Base-by-base conservation (phyloP, 2,329 filamentous ascomycete genomes). In the Biscogniauxia mediterranea region DNA sequence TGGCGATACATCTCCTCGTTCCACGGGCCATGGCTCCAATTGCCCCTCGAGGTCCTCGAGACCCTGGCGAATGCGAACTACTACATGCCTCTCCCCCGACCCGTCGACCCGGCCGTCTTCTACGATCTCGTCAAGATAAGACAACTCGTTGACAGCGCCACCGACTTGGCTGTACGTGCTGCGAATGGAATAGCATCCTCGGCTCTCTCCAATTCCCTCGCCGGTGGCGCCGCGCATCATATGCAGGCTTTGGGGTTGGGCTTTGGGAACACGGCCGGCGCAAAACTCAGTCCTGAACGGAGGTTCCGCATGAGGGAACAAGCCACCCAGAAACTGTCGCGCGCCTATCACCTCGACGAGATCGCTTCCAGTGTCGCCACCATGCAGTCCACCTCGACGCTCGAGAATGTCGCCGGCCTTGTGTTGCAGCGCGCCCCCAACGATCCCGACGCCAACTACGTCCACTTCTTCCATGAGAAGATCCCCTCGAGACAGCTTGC, bases 391-490 rank as follows among this genome's bases (percentile, higher is more conserved):
- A 87, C 90, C 1, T 90, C 89, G 19, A 86, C 89, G 0, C 78
- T 96, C 13, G 90, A 95, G 68, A 89, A 92, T 61, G 89, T 95
- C 2, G 91, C 89, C 2, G 81, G 83, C 5, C 79, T 89, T 63
- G 91, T 96, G 32, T 77, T 95, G 63, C 86, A 90, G 73, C 82
- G 90, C 63, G 88, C 85, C 62, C 81, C 85, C n/a, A 74, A 81
- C 56, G 87, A 93, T 70, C 76, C 81, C 52, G 90, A 95, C 70
- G 92, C 91, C 26, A 90, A 89, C 74, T 95, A 95, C 72, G 92
- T 95, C n/a, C 90, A 95, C 73, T 95, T 94, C 77, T 96, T 96
- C 75, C 91, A 94, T 76, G 91, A 96, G 76, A 95, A 94, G 83
- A 93, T 95, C 25, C 89, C 91, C 1, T 90, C 87, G 50, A 80